Base-by-base conservation (phyloP, 495 filamentous ascomycete species). In the Xylaria scruposa region DNA sequence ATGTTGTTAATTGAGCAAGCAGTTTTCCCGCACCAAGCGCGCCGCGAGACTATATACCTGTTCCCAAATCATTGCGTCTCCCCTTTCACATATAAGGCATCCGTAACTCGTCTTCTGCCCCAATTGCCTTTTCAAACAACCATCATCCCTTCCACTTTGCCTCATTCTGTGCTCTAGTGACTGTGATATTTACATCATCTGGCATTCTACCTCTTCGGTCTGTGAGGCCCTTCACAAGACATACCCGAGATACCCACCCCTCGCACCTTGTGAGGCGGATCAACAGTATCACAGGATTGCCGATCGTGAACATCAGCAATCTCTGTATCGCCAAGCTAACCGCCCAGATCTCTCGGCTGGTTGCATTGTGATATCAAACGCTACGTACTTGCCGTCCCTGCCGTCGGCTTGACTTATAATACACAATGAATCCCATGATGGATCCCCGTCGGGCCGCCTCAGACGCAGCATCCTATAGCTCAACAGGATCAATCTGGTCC, bases 401-500 rank as follows among this genome's bases (percentile, higher is more conserved):
- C 56, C 29, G 19, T 61, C 9, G 24, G 40, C 40, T 33, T 6
- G 1, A 38, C 38, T 9, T 17, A 4, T 21, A 61, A 31, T 31
- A 31, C 29, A 70, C 13, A 51, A 44, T 53, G 44, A 58, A 61
- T 53, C 42, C 62, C 42, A 67, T 58, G 51, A 71, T 71, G 62
- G 70, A 71, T 60, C 70, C 70, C 42, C 49, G 62, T 38, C 49
- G 51, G 47, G 1, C 60, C 26, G 44, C 29, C 54, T 79, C 77
- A 49, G 77, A 79, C 71, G 65, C 68, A 31, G 74, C 74, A 44
- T 77, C 75, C 46, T 77, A 77, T 21, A 54, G 60, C 10, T 76
- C 77, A 10, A 60, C 53, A 1, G 74, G 59, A 29, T 79, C 77
- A 26, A 68, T 78, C 21, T 79, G 77, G 77, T 78, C 77, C 10